phyloP scores from a whole-genome alignment of 106 monocot genomes.

The Acorus gramineus region DNA sequence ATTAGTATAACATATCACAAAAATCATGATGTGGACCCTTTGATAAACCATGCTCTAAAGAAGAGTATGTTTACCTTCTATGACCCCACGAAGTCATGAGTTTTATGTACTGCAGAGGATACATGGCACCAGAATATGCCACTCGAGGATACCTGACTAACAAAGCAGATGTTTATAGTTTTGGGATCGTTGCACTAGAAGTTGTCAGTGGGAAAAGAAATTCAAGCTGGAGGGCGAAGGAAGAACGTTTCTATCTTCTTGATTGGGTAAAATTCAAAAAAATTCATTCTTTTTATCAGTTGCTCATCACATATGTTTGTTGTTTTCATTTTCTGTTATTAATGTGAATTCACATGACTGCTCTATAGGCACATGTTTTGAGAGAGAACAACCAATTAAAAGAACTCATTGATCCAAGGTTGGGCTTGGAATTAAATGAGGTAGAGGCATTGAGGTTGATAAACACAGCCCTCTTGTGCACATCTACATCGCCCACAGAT shows the following conservation, averaged over 20 bases:
- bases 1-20: too few species aligned
- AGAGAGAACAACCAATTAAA: constrained; percentile 15
- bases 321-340: too few species aligned
- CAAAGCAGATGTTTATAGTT: constrained; percentile 52
- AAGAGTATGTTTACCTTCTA: too few species aligned
- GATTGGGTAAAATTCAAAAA: constrained; percentile 29
- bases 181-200: constrained; percentile 26
- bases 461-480: constrained; percentile 16
- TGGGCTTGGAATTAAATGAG: constrained; percentile 14
- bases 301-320: too few species aligned
- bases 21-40: too few species aligned
- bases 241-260: constrained; percentile 35
- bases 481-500: constrained; percentile 13
- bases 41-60: too few species aligned
- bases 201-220: constrained; percentile 9
- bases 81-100: neutral
- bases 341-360: too few species aligned
- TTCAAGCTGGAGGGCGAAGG: constrained; percentile 25
- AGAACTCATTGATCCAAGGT: constrained; percentile 18
- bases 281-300: too few species aligned
- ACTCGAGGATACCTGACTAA: constrained; percentile 37
- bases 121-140: constrained; percentile 29
- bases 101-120: neutral
- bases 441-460: constrained; percentile 16
- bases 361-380: constrained; percentile 13